Evolutionary conservation across 2,329 filamentous ascomycete genomes (phyloP), one percentile per base, ranked within the genome.

Genomic region (Paecilomyces variotii): DNA sequence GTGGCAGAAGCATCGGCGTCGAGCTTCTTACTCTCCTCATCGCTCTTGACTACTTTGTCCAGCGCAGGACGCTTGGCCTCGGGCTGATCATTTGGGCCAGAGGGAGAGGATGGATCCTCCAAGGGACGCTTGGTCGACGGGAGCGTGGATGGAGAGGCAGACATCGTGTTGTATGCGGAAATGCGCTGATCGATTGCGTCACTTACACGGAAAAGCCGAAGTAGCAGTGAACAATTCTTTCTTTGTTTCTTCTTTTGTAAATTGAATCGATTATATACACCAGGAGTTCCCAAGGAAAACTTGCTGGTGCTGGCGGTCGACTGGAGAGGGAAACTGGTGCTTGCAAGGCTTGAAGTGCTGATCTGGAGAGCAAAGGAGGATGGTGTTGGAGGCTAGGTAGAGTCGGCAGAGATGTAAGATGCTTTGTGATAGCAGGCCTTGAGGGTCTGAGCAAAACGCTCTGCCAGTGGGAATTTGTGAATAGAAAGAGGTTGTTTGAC

Each of bases 31-130:
- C 65, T 27, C 72, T 70, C 58, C 72, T 74, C 59, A 78, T 81
- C 86, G 57, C 84, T 87, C 74, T 89, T 91, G 67, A 89, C 82
- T 66, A 91, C 82, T 80, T 97, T 99, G 78, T 97, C 93, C 62
- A 99, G 85, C 45, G 94, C 94, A 54, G 91, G 94, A 66, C 94
- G 90, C 80, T 99, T 99, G 62, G 94, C 94, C 68, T 99, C 94
- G 57, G 95, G 94, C 74, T 97, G 92, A 69, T 97, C 94, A 72
- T 85, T 91, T 45, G 89, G 88, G 62, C 89, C 89, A 32, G 91
- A 96, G 35, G 94, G 94, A 9, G 94, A 99, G 19, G 94, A 97
- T 10, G 93, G 89, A 72, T 97, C 94, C 81, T 99, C 94, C 64
- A 99, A 86, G 61, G 94, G 94, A 71, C 94, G 91, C 84, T 99